Evolutionary conservation across 1,284 basidiomycete species (phyloP).

Genomic region (Ustilago sp.): DNA sequence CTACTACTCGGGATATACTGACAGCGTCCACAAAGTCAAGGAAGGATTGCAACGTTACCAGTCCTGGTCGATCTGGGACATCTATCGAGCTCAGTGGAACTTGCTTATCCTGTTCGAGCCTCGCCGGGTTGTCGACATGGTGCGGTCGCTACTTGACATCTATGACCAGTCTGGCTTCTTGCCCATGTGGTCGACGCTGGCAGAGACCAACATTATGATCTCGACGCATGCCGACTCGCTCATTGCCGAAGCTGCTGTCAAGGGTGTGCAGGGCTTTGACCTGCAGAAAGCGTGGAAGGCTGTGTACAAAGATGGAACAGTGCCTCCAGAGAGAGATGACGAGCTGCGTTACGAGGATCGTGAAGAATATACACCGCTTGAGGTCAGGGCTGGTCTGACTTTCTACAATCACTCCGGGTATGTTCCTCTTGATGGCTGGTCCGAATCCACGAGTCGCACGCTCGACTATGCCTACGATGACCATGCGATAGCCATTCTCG

Average conservation of each 20-base stretch:
- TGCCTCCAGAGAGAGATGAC: conserved; percentile 63
- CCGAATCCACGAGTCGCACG: conserved; percentile 67
- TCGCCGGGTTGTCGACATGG: conserved; percentile 80
- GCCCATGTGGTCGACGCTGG: conserved; percentile 90
- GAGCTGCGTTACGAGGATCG: conserved; percentile 75
- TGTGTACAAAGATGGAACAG: conserved; percentile 80
- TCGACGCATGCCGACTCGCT: conserved; percentile 84
- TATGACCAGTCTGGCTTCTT: conserved; percentile 82
- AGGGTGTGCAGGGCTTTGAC: conserved; percentile 76
- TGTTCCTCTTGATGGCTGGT: conserved; percentile 78
- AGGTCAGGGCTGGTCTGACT: conserved; percentile 81
- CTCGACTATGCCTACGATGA: conserved; percentile 81
- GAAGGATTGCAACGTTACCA: conserved; percentile 77
- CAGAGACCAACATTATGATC: conserved; percentile 81
- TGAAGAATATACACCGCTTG: conserved; percentile 75
- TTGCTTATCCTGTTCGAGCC: conserved; percentile 82
- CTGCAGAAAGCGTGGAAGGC: conserved; percentile 78
- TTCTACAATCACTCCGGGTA: conserved; percentile 79
- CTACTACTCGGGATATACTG: conserved; percentile 84
- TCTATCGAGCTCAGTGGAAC: conserved; percentile 81
- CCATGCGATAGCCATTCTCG: conserved; percentile 78
- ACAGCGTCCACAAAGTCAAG: conserved; percentile 73
- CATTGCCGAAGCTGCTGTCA: conserved; percentile 80
- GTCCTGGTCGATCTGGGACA: conserved; percentile 88
- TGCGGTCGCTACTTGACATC: conserved; percentile 83